Percentiles rank a stretch among this genome's conserved stretches.
phyloP scores from a whole-genome alignment of 176 grass and related monocot species.

The Chloris gayana region DNA sequence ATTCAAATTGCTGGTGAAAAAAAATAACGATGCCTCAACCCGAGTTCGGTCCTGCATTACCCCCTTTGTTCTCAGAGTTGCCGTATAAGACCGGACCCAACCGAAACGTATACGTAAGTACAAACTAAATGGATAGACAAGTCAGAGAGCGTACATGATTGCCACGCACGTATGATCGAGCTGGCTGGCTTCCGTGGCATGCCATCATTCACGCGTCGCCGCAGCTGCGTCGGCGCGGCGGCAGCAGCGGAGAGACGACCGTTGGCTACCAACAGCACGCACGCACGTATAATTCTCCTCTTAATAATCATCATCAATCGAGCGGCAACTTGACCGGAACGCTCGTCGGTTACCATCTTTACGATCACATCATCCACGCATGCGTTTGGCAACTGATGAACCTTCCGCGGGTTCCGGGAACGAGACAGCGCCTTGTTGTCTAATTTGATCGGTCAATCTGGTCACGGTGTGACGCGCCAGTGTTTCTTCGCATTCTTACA shows the following conservation, averaged over 20 bases:
- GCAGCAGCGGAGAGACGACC: not conserved
- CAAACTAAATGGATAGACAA: not conserved
- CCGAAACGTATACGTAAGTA: not conserved
- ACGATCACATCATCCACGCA: not conserved
- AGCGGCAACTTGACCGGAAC: not conserved
- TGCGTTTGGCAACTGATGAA: not conserved
- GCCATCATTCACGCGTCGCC: not conserved
- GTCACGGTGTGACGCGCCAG: not conserved
- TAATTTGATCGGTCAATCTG: not conserved
- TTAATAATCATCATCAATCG: slow-evolving; percentile 12
- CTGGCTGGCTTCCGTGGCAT: slow-evolving; percentile 2
- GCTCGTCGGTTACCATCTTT: not conserved
- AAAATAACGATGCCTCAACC: not conserved
- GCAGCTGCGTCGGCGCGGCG: too few relatives aligned
- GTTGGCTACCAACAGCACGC: slow-evolving; percentile 31
- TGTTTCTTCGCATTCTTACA: slow-evolving; percentile 27
- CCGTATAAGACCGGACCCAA: too few relatives aligned
- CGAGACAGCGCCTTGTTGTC: too few relatives aligned
- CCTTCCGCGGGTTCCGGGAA: not conserved
- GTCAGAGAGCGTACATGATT: not conserved
- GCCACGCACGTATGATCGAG: not conserved
- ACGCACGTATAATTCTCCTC: not conserved
- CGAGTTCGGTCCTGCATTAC: not conserved
- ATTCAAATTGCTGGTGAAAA: not conserved
- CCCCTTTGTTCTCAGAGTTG: not conserved